A percentile compares a stretch with the other conserved stretches of the same genome.
Evolutionary conservation across 768 basidiomycete species (phyloP).

Genomic region (Rhodotorula paludigena): DNA sequence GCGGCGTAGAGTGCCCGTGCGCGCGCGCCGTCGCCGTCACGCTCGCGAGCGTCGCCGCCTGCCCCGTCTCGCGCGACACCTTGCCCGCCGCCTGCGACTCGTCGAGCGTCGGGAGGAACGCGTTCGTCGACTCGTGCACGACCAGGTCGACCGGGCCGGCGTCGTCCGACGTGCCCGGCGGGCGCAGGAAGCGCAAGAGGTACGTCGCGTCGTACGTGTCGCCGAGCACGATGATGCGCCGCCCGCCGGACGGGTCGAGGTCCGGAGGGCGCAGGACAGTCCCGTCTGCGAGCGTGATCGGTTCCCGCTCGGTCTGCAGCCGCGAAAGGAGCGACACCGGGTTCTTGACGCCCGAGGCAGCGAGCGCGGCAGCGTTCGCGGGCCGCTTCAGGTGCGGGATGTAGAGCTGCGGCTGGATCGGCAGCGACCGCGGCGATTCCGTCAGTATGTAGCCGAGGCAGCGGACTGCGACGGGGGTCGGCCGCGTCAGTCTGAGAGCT

Average conservation of each 20-base stretch:
- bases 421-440: constrained; percentile 65
- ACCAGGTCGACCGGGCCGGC: constrained; percentile 54
- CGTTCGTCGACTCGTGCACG: constrained; percentile 81
- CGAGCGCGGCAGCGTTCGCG: constrained; percentile 39
- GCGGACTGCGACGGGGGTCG: constrained; percentile 53
- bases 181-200: constrained; percentile 52
- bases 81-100: constrained; percentile 26
- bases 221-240: constrained; percentile 70
- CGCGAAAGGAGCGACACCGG: constrained; percentile 65
- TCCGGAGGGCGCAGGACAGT: constrained; percentile 61
- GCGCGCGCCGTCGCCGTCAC: constrained; percentile 61
- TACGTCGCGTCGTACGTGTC: constrained; percentile 63
- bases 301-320: constrained; percentile 62
- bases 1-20: constrained; percentile 72
- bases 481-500: neutral
- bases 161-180: neutral
- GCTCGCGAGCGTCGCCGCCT: constrained; percentile 46
- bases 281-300: constrained; percentile 64
- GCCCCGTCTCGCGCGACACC: neutral
- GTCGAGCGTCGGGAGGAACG: constrained; percentile 58
- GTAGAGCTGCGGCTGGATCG: constrained; percentile 65
- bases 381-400: constrained; percentile 58
- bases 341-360: constrained; percentile 52
- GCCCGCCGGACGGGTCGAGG: constrained; percentile 48
- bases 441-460: constrained; percentile 73